Evolutionary conservation across 768 basidiomycete genomes (phyloP).

Genomic region (Neoboletus subvelutipes): DNA sequence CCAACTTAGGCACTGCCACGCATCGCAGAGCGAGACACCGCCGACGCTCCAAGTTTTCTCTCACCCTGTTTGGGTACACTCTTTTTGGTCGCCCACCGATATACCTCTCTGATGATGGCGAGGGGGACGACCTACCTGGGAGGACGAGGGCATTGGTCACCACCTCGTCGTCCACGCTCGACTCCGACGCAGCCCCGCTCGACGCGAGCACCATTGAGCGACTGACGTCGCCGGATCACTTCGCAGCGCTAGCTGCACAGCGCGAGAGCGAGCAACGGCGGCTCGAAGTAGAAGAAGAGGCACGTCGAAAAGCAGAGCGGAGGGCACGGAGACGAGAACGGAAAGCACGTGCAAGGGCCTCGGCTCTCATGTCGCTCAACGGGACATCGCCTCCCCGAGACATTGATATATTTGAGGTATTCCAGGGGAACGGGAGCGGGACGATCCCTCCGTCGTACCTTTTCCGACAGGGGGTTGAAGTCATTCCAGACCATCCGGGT

Average conservation of each 20-base stretch:
- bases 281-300: slow-evolving; percentile 39
- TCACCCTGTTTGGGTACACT: slow-evolving; percentile 65
- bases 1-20: slow-evolving; percentile 44
- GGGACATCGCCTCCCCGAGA: slow-evolving; percentile 20
- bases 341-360: slow-evolving; percentile 42
- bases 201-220: slow-evolving; percentile 56
- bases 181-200: slow-evolving; percentile 69
- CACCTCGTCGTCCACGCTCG: slow-evolving; percentile 48
- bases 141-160: slow-evolving; percentile 27
- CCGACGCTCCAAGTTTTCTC: slow-evolving; percentile 36
- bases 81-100: slow-evolving; percentile 66
- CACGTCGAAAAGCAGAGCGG: slow-evolving; percentile 47
- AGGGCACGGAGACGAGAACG: slow-evolving; percentile 45
- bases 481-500: slow-evolving; percentile 5
- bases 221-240: slow-evolving; percentile 44
- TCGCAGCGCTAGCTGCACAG: slow-evolving; percentile 29
- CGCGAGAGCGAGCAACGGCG: slow-evolving; percentile 29
- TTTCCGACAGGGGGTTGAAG: not conserved
- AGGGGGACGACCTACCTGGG: slow-evolving; percentile 28
- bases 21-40: slow-evolving; percentile 34
- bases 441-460: not conserved
- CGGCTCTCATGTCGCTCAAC: slow-evolving; percentile 34
- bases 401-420: slow-evolving; percentile 58
- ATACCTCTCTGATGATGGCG: slow-evolving; percentile 59
- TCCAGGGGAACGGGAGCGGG: slow-evolving; percentile 51